Conservation (phyloP, 2,329 filamentous ascomycete genomes). For the Clonostachys chloroleuca region DNA sequence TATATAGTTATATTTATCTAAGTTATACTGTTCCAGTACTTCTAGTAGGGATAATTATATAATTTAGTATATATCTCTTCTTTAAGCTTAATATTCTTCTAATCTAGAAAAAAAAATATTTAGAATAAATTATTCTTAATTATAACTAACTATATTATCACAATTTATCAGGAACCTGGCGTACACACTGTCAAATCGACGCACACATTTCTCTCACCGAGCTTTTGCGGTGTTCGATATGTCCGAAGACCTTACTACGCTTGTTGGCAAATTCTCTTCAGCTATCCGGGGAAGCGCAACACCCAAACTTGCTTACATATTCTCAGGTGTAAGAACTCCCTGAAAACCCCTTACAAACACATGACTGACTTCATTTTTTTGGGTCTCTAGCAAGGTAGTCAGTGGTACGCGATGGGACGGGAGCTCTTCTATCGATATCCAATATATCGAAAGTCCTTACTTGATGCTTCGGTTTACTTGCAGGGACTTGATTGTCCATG, state of each 20-base stretch:
- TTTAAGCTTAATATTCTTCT: no score
- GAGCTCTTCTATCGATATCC: conserved; percentile 16
- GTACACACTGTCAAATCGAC: conserved; percentile 17
- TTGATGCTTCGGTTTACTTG: conserved; percentile 8
- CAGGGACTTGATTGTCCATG: neutral
- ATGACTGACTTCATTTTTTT: conserved; percentile 35
- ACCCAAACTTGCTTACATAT: no score
- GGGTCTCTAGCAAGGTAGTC: conserved; percentile 32
- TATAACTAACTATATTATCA: no score
- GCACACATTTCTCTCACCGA: conserved; percentile 9
- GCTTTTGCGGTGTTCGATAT: conserved; percentile 6
- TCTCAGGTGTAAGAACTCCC: no score
- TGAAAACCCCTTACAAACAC: conserved; percentile 1
- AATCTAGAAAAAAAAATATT: no score
- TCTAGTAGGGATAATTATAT: no score
- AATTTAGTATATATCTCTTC: no score
- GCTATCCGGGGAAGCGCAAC: no score
- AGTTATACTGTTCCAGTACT: no score
- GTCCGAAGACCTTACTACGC: neutral
- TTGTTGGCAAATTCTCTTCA: neutral
- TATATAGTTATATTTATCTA: no score
- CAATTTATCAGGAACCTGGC: conserved; percentile 13
- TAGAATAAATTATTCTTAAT: no score
- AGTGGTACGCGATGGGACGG: conserved; percentile 18
- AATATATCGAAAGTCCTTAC: conserved; percentile 3